Base-by-base conservation (phyloP, 2,329 filamentous ascomycete genomes). In the Aspergillus fijiensis region DNA sequence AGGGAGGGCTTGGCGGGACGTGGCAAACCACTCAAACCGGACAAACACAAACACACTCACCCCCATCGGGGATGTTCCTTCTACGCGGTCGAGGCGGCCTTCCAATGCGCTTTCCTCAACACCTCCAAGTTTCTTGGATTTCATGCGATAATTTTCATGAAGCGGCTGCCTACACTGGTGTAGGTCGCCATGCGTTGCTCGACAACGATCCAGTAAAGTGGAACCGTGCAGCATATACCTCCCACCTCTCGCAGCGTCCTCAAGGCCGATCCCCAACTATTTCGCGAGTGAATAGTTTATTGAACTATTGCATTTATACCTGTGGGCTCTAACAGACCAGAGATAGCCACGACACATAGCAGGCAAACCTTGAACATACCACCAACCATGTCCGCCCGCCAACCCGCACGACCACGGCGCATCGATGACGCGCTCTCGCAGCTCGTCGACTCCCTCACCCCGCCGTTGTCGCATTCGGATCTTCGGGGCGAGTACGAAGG, bases 391-490 rank as follows among this genome's bases (percentile, higher is more conserved):
- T 71, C 75, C 35, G 64, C 70, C 56, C 70, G 72, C 55, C 71
- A 72, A 33, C 62, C 71, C 55, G 63, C 71, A 57, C 76, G 76
- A 60, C 71, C 73, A 52, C 76, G 76, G 61, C 77, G 77, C 62
- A 73, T 79, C 61, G 77, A 79, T 55, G 77, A 79, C 62, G 77
- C 77, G 42, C 71, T 79, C 60, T 75, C 74, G 58, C 77, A 79
- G 65, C 71, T 79, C 25, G 70, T 79, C 67, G 77, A 78, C 51
- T 77, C 75, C 51, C 68, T 79, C 47, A 69, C 75, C 48, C 77
- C 76, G 27, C 70, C 74, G 23, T 66, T 76, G 39, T 67, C 74
- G n/a, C 65, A 70, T 23, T 63, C 70, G 45, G 67, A 67, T 31
- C 59, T 72, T 19, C 66, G 65, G 49, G 68, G 71, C 58, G 68